Evolutionary conservation across 495 filamentous ascomycete species (phyloP), one percentile per base, ranked within the genome.

Genomic region (Clavariopsis aquatica): DNA sequence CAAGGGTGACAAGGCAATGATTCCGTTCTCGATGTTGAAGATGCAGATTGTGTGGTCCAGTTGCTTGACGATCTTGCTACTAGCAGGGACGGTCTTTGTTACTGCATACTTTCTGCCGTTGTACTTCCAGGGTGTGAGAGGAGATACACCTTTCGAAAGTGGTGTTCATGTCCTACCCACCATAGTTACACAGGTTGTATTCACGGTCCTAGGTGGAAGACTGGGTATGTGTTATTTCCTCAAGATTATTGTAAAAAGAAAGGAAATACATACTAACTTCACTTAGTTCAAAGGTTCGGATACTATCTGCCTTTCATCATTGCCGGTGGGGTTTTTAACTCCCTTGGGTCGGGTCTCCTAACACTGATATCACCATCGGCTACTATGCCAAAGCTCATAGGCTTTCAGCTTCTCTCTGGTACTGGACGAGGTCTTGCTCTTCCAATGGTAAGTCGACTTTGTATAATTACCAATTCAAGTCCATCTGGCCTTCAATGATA

Each of bases 1-100:
- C 20, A 73, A 77, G 58, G 81, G 82, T 0, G 78, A 82, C 8
- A 69, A 71, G 0, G 85, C 85, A 1, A 78, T 85, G 76, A 77
- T 86, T 24, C 81, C 83, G 13, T 56, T 73, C 10, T 64, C 62
- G 3, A 69, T 78, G 5, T 61, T 72, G n/a, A 24, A 31, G 13
- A 36, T 55, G 13, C 19, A 52, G 7, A 49, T 67, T 41, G 47
- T 58, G 20, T 34, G 31, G 24, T 26, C 28, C 13, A 58, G 52
- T 31, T 47, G 38, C 20, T 17, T 13, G 20, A 20, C 43, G 29
- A 15, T 31, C 10, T 2, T 29, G 20, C 7, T 47, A 19, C 29
- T 49, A 52, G 19, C 51, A 43, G 58, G 15, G 0, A 28, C 17
- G 1, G 1, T 68, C 0, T 3, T 63, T 17, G 43, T 28, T 9